Evolutionary conservation across 1,139 yeast species (phyloP).

Genomic region (Protomyces arabidopsidicola): DNA sequence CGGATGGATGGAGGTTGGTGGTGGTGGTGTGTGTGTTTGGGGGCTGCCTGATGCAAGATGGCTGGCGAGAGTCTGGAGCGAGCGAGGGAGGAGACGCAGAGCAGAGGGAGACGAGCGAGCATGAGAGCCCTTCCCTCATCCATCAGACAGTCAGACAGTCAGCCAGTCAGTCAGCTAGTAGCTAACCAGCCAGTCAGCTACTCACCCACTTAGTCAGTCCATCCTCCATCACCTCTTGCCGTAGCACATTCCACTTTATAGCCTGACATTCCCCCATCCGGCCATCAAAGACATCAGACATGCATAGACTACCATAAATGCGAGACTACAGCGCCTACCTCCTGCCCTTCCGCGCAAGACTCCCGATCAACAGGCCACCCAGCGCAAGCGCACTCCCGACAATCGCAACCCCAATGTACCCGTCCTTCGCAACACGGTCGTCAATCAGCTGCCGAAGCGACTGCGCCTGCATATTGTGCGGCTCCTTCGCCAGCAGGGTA

Average conservation of each 20-base stretch:
- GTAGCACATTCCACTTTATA: no score
- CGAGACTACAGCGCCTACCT: neutral
- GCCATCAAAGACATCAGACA: no score
- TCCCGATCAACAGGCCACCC: slow-evolving; percentile 67
- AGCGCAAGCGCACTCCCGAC: slow-evolving; percentile 75
- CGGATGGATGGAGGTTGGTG: no score
- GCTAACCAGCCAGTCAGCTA: neutral
- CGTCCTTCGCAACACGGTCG: slow-evolving; percentile 75
- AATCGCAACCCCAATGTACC: slow-evolving; percentile 79
- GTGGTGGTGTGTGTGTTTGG: no score
- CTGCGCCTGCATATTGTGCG: slow-evolving; percentile 72
- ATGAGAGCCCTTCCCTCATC: no score
- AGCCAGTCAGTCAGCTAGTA: neutral
- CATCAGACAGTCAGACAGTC: neutral
- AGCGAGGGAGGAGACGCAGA: no score
- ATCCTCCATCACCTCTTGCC: no score
- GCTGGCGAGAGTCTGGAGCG: no score
- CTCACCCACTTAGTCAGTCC: neutral
- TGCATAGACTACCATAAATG: no score
- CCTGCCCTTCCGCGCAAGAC: slow-evolving; percentile 3
- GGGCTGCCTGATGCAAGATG: no score
- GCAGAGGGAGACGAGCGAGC: no score
- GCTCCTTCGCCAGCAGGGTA: slow-evolving; percentile 69
- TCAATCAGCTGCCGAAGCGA: slow-evolving; percentile 72
- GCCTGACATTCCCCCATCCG: neutral